phyloP scores from a whole-genome alignment of 2,329 filamentous ascomycete species.

The Fusarium graminum region DNA sequence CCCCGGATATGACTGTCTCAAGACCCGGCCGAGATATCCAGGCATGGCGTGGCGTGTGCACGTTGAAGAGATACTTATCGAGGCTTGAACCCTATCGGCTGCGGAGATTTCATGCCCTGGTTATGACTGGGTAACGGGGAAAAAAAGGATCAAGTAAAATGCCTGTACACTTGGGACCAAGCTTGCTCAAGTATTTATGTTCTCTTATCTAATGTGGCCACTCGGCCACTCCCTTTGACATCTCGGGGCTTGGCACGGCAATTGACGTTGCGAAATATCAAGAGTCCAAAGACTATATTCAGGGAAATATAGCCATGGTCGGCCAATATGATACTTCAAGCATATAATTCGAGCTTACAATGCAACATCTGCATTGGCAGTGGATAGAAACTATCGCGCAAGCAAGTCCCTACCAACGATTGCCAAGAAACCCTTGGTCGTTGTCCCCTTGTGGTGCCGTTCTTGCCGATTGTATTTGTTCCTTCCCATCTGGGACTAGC shows the following conservation, averaged over 20 bases:
- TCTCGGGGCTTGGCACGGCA: constrained; percentile 14
- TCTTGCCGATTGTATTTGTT: constrained; percentile 13
- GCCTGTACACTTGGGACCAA: too few relatives aligned
- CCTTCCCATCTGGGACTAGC: constrained; percentile 47
- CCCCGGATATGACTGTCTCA: constrained; percentile 33
- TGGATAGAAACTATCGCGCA: constrained; percentile 14
- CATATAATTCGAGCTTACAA: constrained; percentile 24
- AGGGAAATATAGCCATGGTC: constrained; percentile 2
- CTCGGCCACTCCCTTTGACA: too few relatives aligned
- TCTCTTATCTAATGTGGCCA: too few relatives aligned
- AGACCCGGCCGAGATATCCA: constrained; percentile 41
- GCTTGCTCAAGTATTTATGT: too few relatives aligned
- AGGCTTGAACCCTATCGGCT: constrained; percentile 32
- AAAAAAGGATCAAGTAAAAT: too few relatives aligned
- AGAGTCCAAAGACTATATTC: constrained; percentile 3
- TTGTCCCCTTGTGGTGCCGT: constrained; percentile 38
- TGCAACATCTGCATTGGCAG: constrained; percentile 20
- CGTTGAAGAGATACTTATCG: constrained; percentile 16
- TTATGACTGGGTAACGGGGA: too few relatives aligned
- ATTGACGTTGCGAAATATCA: constrained; percentile 4
- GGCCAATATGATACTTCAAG: not conserved
- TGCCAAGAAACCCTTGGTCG: constrained; percentile 19
- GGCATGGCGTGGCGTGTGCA: constrained; percentile 41
- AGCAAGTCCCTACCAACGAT: constrained; percentile 1
- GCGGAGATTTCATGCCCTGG: constrained; percentile 19